A percentile compares a stretch with the other conserved stretches of the same genome.
Conservation (phyloP, 495 filamentous ascomycete genomes). For the Lindgomyces ingoldianus region DNA sequence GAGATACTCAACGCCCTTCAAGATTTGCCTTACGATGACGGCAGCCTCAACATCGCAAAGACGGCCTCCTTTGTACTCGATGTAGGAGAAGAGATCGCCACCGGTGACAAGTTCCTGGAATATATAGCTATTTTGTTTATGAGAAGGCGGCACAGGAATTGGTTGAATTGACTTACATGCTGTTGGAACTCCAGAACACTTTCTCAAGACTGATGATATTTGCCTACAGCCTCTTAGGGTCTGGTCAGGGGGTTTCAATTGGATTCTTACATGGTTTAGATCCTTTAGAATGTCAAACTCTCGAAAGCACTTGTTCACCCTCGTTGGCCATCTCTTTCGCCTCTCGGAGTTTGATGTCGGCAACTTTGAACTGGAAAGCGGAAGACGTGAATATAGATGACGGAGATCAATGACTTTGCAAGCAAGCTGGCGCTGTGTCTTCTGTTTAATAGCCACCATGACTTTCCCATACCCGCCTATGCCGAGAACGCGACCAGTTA, state of each 20-base stretch:
- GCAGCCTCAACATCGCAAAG: constrained; percentile 57
- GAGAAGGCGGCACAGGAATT: background rate
- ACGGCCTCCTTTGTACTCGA: constrained; percentile 51
- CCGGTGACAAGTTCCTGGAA: constrained; percentile 55
- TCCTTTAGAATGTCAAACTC: constrained; percentile 47
- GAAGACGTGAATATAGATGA: background rate
- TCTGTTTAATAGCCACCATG: constrained; percentile 39
- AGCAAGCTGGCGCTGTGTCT: constrained; percentile 44
- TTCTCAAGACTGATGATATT: constrained; percentile 52
- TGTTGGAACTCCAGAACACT: constrained; percentile 45
- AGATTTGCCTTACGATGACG: constrained; percentile 59
- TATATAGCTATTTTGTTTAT: constrained; percentile 38
- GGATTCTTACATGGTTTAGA: constrained; percentile 44
- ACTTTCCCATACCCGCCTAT: constrained; percentile 44
- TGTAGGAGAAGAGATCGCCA: constrained; percentile 66
- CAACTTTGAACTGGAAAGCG: background rate
- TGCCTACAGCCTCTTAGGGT: constrained; percentile 38
- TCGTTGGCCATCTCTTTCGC: constrained; percentile 22
- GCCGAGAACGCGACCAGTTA: constrained; percentile 43
- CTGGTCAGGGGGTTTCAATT: too few species aligned
- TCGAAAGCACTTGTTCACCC: constrained; percentile 30
- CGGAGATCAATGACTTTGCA: constrained; percentile 47
- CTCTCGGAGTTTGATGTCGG: background rate
- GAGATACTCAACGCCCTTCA: constrained; percentile 62
- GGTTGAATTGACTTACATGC: constrained; percentile 30